These are phyloP conservation scores for Cardamine occulta DNA, from an alignment of 345 rosid genomes.

Conservation along the genomic window DNA sequence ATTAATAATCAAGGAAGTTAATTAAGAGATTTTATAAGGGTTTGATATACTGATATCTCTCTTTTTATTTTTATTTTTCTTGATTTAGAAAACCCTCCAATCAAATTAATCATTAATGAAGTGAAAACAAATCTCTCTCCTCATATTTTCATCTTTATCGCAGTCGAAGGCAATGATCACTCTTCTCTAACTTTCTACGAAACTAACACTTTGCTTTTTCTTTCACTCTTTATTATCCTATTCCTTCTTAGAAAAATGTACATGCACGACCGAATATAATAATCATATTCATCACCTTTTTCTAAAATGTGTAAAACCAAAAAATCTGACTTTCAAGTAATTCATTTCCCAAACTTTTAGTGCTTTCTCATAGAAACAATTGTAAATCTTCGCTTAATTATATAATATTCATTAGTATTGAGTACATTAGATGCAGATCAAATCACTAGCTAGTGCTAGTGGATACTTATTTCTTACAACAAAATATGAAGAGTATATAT, in stretches of 20 bases:
- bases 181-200: slow-evolving; percentile 47
- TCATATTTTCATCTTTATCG: slow-evolving; percentile 17
- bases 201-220: slow-evolving; percentile 45
- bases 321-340: background rate
- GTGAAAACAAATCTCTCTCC: slow-evolving; percentile 39
- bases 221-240: slow-evolving; percentile 25
- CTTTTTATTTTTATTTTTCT: background rate
- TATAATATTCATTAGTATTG: background rate
- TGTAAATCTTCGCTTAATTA: background rate
- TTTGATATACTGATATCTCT: background rate
- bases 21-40: background rate
- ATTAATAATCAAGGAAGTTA: slow-evolving; percentile 1
- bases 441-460: slow-evolving; percentile 3
- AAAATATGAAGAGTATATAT: background rate
- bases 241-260: slow-evolving; percentile 33
- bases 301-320: background rate
- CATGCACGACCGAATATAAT: slow-evolving; percentile 21
- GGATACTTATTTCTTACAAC: background rate
- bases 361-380: background rate
- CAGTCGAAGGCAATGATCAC: slow-evolving; percentile 45
- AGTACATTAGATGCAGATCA: background rate
- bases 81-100: slow-evolving; percentile 4
- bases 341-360: background rate
- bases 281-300: slow-evolving; percentile 6
- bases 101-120: slow-evolving; percentile 30